phyloP scores from a whole-genome alignment of 345 rosid species.

The Conringia planisiliqua region DNA sequence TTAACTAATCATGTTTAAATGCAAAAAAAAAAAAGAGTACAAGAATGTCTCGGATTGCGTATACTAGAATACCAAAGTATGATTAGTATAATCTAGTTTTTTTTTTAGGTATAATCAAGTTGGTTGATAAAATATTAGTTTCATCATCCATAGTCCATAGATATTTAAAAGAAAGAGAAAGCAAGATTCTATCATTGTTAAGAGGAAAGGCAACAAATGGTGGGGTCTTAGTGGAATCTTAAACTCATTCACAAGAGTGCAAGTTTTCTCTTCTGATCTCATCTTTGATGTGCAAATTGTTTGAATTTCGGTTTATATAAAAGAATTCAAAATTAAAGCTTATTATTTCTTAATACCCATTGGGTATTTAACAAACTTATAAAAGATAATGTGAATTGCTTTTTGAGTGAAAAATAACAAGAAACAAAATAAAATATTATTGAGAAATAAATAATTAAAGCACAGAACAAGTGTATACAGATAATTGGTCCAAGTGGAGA shows the following conservation, averaged over 20 bases:
- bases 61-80: background rate
- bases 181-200: constrained; percentile 32
- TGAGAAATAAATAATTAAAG: background rate
- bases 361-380: background rate
- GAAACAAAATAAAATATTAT: background rate
- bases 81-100: constrained; percentile 5
- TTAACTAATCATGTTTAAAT: background rate
- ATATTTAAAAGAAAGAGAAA: constrained; percentile 8
- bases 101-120: constrained; percentile 6
- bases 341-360: background rate
- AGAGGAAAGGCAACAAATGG: constrained; percentile 15
- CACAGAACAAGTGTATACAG: background rate
- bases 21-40: background rate
- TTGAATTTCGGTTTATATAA: background rate
- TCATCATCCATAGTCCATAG: background rate
- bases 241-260: constrained; percentile 27
- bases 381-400: background rate
- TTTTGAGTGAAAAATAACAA: background rate
- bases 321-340: background rate
- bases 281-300: constrained; percentile 22
- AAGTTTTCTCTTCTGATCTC: constrained; percentile 33
- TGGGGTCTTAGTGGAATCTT: constrained; percentile 34
- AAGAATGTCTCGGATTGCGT: background rate
- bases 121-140: constrained; percentile 20
- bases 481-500: constrained; percentile 28